Percentiles rank a stretch among this genome's conserved stretches.
Conservation (phyloP, 257 asterid genomes). For the Pogostemon cablin region DNA sequence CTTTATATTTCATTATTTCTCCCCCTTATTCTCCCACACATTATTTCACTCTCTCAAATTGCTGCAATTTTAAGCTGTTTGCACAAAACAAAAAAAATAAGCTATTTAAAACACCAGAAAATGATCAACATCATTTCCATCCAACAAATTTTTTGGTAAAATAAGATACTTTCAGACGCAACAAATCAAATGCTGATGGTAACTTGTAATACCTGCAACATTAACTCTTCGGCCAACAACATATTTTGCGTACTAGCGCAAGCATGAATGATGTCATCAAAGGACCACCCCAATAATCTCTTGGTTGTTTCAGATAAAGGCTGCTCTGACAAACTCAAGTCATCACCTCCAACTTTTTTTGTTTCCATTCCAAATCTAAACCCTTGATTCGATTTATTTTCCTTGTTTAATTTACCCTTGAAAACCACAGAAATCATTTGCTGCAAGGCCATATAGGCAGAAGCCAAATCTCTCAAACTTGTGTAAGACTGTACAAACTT, state of each 20-base stretch:
- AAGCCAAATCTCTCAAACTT: conserved; percentile 70
- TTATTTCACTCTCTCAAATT: not conserved
- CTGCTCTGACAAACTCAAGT: conserved; percentile 38
- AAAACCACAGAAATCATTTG: conserved; percentile 60
- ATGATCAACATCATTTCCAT: conserved; percentile 5
- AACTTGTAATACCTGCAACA: conserved; percentile 66
- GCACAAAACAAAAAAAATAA: no score
- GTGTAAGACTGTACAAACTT: conserved; percentile 73
- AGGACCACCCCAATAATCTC: conserved; percentile 66
- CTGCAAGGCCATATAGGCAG: conserved; percentile 72
- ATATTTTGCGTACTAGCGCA: conserved; percentile 59
- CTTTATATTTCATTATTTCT: not conserved
- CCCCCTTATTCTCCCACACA: conserved; percentile 7
- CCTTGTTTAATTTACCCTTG: conserved; percentile 37
- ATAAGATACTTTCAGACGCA: not conserved
- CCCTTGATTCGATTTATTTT: conserved; percentile 32
- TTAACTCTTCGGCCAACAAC: conserved; percentile 65
- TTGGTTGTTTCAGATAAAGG: conserved; percentile 44
- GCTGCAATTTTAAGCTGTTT: conserved; percentile 20
- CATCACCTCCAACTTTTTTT: conserved; percentile 26
- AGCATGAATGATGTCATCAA: conserved; percentile 64
- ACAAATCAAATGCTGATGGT: not conserved
- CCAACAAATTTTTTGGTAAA: not conserved
- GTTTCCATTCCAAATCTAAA: conserved; percentile 34
- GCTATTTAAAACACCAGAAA: not conserved